phyloP scores from a whole-genome alignment of 73 alveolate genomes.

The Paramecium sonneborni region DNA sequence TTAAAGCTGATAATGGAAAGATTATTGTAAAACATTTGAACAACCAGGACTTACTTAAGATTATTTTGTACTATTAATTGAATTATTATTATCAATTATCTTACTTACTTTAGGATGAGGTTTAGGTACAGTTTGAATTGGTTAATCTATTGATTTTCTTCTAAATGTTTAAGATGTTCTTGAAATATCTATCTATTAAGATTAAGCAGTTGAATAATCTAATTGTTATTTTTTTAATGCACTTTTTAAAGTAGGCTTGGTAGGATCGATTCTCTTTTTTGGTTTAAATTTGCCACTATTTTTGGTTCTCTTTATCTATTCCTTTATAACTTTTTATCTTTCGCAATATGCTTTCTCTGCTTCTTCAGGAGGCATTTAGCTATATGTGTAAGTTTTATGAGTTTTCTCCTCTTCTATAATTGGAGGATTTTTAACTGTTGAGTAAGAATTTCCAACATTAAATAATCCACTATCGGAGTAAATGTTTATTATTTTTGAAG shows the following conservation, averaged over 20 bases:
- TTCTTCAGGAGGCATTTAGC: neutral
- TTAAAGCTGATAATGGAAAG: neutral
- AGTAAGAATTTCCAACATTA: neutral
- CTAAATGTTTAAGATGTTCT: slow-evolving; percentile 4
- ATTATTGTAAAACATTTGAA: neutral
- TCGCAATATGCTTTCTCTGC: neutral
- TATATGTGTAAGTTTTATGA: neutral
- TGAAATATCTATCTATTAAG: neutral
- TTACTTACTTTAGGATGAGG: neutral
- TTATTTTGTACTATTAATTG: neutral
- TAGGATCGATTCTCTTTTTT: neutral
- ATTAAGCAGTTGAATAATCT: neutral
- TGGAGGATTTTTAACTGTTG: neutral
- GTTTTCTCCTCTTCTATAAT: neutral
- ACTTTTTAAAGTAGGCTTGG: neutral
- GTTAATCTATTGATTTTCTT: slow-evolving; percentile 11
- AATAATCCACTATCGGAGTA: neutral
- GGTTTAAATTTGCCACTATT: slow-evolving; percentile 7
- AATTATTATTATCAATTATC: neutral
- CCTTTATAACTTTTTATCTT: neutral
- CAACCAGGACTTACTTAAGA: neutral
- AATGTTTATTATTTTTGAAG: neutral
- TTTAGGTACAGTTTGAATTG: slow-evolving; percentile 4
- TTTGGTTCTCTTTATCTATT: slow-evolving; percentile 10
- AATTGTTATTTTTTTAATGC: neutral